phyloP scores from a whole-genome alignment of 2,329 filamentous ascomycete genomes.

The Dactylellina cionopaga region DNA sequence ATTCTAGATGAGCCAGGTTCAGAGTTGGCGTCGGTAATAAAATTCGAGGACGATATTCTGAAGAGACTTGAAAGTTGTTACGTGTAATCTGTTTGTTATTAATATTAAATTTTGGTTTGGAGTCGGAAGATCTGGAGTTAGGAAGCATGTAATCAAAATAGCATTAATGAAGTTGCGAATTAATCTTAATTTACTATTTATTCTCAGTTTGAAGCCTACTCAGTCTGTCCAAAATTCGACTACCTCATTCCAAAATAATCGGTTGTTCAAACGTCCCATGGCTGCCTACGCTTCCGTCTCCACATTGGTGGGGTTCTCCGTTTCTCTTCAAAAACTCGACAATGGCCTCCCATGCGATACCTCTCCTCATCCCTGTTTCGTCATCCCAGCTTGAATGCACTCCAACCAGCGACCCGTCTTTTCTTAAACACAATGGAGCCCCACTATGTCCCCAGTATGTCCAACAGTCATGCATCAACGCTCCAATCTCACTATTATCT shows the following conservation, averaged over 20 bases:
- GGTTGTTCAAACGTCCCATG: neutral
- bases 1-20: neutral
- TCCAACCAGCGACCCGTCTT: constrained; percentile 63
- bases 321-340: constrained; percentile 60
- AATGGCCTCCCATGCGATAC: constrained; percentile 64
- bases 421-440: constrained; percentile 63
- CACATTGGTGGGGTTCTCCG: neutral
- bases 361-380: constrained; percentile 65
- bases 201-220: no score
- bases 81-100: neutral
- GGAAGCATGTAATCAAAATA: no score
- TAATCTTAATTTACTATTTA: no score
- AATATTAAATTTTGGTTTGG: no score
- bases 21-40: neutral
- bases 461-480: constrained; percentile 67
- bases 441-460: constrained; percentile 70
- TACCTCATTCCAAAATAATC: constrained; percentile 1
- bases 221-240: no score
- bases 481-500: constrained; percentile 67
- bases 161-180: no score
- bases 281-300: neutral
- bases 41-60: neutral
- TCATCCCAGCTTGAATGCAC: constrained; percentile 69
- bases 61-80: neutral
- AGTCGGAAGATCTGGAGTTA: no score